A percentile compares a stretch with the other conserved stretches of the same genome.
phyloP scores from a whole-genome alignment of 805 yeast species.

The Candida ponderosae region DNA sequence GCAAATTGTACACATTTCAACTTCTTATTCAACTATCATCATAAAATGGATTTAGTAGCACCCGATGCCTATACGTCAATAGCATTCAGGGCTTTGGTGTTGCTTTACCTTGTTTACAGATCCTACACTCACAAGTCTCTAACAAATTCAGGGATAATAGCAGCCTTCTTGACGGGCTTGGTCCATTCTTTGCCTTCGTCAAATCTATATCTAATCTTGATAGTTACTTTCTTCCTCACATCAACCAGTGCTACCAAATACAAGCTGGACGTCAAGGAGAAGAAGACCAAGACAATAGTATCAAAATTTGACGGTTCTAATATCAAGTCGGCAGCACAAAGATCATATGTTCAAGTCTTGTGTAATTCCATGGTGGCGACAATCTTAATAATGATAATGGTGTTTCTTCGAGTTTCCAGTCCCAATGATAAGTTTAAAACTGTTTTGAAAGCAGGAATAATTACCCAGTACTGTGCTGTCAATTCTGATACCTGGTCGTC shows the following conservation, averaged over 20 bases:
- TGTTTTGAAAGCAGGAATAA: constrained; percentile 18
- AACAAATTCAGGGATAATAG: constrained; percentile 26
- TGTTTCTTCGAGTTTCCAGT: constrained; percentile 2
- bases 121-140: constrained; percentile 27
- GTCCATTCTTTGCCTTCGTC: constrained; percentile 30
- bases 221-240: constrained; percentile 28
- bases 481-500: constrained; percentile 41
- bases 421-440: constrained; percentile 1
- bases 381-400: constrained; percentile 21
- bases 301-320: no score
- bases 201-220: constrained; percentile 23
- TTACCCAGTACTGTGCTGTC: constrained; percentile 34
- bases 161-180: constrained; percentile 30
- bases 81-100: constrained; percentile 6
- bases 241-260: constrained; percentile 31
- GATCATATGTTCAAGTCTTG: constrained; percentile 34
- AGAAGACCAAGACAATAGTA: constrained; percentile 25
- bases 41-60: no score
- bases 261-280: constrained; percentile 26
- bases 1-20: no score
- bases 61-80: no score
- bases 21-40: no score
- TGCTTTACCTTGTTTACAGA: constrained; percentile 14
- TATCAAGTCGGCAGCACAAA: no score
- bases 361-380: constrained; percentile 33